Evolutionary conservation across 148 eudicot species (phyloP).

Genomic region (Vaccinium corymbosum): DNA sequence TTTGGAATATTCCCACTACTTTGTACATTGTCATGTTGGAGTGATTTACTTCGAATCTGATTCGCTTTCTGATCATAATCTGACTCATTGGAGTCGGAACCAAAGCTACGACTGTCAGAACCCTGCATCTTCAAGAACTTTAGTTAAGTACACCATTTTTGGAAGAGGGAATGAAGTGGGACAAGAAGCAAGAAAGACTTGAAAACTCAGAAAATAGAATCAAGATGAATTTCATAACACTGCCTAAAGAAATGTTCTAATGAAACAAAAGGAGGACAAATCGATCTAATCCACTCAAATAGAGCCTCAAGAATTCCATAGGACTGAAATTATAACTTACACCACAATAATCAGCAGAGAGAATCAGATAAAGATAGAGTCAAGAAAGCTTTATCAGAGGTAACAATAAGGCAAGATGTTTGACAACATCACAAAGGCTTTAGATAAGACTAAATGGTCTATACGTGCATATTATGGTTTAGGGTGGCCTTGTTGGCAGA

Average conservation of each 20-base stretch:
- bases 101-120: constrained; percentile 31
- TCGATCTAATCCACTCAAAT: not conserved
- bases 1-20: constrained; percentile 15
- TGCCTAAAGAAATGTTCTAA: not conserved
- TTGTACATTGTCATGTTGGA: constrained; percentile 25
- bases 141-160: constrained; percentile 13
- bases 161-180: not conserved
- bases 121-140: constrained; percentile 34
- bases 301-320: not conserved
- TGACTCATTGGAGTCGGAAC: constrained; percentile 38
- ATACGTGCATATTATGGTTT: not conserved
- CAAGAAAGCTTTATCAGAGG: not conserved
- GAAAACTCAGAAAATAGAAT: constrained; percentile 8
- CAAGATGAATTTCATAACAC: not conserved
- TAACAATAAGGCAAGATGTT: not conserved
- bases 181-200: not conserved
- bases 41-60: constrained; percentile 23
- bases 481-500: not conserved
- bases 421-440: not conserved
- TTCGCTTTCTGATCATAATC: constrained; percentile 23
- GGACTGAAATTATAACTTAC: not conserved
- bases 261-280: not conserved
- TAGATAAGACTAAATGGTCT: not conserved
- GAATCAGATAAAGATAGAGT: not conserved
- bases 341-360: not conserved